Conservation (phyloP, 1,139 yeast genomes). For the Pichia sp. region DNA sequence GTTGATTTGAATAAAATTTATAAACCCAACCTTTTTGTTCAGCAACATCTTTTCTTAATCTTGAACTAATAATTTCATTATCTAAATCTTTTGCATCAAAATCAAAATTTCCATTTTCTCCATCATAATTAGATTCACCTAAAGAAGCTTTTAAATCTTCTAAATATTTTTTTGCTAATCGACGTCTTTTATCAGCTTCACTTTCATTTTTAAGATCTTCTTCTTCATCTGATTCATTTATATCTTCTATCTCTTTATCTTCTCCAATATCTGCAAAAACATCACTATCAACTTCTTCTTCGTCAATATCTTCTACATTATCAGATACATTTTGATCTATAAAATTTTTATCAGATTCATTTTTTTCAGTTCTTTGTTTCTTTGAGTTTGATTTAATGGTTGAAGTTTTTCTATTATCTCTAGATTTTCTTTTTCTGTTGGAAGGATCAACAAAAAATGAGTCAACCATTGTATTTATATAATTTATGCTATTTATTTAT, state of each 20-base stretch:
- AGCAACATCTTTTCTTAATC: slow-evolving; percentile 84
- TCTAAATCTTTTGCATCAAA: slow-evolving; percentile 93
- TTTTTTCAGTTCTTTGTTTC: slow-evolving; percentile 16
- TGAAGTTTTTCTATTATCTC: slow-evolving; percentile 31
- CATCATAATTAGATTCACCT: slow-evolving; percentile 27
- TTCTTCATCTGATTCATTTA: slow-evolving; percentile 50
- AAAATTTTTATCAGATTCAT: not conserved
- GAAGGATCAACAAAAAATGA: slow-evolving; percentile 60
- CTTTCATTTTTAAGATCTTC: slow-evolving; percentile 70
- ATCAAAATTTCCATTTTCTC: slow-evolving; percentile 48
- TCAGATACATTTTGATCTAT: slow-evolving; percentile 16
- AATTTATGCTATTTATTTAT: not conserved
- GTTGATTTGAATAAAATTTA: slow-evolving; percentile 40
- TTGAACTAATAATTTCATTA: slow-evolving; percentile 70
- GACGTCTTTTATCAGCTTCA: slow-evolving; percentile 89
- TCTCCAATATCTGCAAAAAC: slow-evolving; percentile 32
- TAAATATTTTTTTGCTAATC: slow-evolving; percentile 88
- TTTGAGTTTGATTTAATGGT: slow-evolving; percentile 18
- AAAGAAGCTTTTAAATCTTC: slow-evolving; percentile 52
- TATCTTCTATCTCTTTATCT: slow-evolving; percentile 31
- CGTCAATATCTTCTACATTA: slow-evolving; percentile 26
- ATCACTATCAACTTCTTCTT: slow-evolving; percentile 39
- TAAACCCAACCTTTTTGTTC: slow-evolving; percentile 80
- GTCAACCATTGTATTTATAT: slow-evolving; percentile 39
- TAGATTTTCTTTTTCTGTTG: slow-evolving; percentile 44